Conservation (phyloP, 495 filamentous ascomycete genomes). For the Neurospora cerealis region DNA sequence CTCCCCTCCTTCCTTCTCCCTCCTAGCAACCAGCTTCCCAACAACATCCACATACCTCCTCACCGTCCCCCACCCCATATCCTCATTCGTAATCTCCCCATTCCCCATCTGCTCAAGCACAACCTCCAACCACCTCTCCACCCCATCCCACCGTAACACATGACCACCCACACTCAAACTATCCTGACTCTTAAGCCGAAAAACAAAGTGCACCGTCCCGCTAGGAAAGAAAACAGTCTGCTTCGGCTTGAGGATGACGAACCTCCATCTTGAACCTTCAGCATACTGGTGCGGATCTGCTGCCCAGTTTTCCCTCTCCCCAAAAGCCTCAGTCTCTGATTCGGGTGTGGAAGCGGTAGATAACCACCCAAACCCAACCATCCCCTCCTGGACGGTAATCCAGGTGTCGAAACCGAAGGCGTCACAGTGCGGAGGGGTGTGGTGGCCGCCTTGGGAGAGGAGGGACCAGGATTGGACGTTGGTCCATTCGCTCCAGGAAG, state of each 20-base stretch:
- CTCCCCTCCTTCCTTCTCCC: background rate
- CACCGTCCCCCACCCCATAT: background rate
- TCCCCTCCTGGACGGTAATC: background rate
- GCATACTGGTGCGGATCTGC: background rate
- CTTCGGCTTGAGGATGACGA: background rate
- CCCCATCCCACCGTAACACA: background rate
- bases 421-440: background rate
- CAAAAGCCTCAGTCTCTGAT: background rate
- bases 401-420: background rate
- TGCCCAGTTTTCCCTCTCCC: background rate
- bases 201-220: background rate
- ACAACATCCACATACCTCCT: background rate
- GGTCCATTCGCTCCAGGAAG: background rate
- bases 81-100: background rate
- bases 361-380: background rate
- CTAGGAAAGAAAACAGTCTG: background rate
- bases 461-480: background rate
- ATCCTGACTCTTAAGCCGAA: background rate
- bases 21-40: background rate
- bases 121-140: background rate
- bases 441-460: background rate
- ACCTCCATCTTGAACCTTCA: background rate
- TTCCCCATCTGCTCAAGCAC: background rate
- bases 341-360: background rate
- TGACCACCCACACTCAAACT: background rate